Evolutionary conservation across 306 rosid species (phyloP).

Genomic region (Medicago lupulina): DNA sequence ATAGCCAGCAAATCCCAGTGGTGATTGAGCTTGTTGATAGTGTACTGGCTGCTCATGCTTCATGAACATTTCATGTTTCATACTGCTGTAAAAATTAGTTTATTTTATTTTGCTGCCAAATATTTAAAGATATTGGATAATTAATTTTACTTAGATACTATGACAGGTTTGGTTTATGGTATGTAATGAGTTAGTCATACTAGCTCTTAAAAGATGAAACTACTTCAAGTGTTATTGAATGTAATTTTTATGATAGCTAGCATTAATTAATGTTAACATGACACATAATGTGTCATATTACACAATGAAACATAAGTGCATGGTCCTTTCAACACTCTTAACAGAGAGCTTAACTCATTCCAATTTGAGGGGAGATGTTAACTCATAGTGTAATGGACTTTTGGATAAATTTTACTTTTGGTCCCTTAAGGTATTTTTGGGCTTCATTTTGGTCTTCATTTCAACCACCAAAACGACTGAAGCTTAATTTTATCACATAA

Average conservation of each 20-base stretch:
- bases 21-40: conserved; percentile 34
- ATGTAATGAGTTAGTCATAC: neutral
- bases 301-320: too few relatives aligned
- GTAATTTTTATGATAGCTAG: neutral
- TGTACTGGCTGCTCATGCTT: conserved; percentile 23
- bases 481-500: too few relatives aligned
- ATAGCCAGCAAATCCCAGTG: conserved; percentile 24
- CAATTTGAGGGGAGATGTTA: too few relatives aligned
- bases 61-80: conserved; percentile 9
- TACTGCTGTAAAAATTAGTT: neutral
- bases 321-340: too few relatives aligned
- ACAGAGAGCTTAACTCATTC: too few relatives aligned
- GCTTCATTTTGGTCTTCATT: too few relatives aligned
- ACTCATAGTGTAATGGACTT: too few relatives aligned
- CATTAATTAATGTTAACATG: too few relatives aligned
- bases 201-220: neutral
- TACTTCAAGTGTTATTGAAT: neutral
- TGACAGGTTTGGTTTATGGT: neutral
- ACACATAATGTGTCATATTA: too few relatives aligned
- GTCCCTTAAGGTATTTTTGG: too few relatives aligned
- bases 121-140: neutral
- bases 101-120: neutral
- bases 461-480: too few relatives aligned
- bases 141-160: conserved; percentile 1
- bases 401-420: too few relatives aligned